Evolutionary conservation across 805 yeast genomes (phyloP), one percentile per base, ranked within the genome.

Genomic region (Torulaspora maleeae): DNA sequence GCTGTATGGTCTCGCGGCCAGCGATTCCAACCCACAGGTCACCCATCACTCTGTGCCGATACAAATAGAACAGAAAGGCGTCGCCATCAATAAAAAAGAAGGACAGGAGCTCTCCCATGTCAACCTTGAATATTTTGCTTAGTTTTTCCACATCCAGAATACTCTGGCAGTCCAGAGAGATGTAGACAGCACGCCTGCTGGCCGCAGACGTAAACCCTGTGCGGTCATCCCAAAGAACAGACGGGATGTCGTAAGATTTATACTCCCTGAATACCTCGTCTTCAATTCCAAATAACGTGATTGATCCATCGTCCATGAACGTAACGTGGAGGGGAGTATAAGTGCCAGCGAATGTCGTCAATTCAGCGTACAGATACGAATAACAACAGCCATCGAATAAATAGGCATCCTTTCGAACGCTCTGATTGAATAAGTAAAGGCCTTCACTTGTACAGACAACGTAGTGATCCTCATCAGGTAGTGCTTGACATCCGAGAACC

Each of bases 401-500:
- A 35, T 20, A 17, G n/a, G 24, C 24, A 10, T 12, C 13, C 22
- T 28, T 15, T 11, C 38, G 15, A 34, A 15, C 17, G 11, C 24
- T 20, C 12, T 17, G 20, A 6, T 42, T 17, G 12, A 34, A 42
- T n/a, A 44, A 15, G 28, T 44, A 38, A 8, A 41, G 20, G 11
- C 30, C 48, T 4, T 36, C 33, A 29, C 29, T 38, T 20, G 40
- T 37, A 43, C 51, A 48, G 27, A 48, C 19, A 19, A 41, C 42
- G 20, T 42, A 38, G 5, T 27, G 24, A 4, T 33, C n/a, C 5
- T 30, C 29, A 17, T 28, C 35, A 25, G 25, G 24, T 27, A 48
- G 22, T 19, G 13, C 17, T 9, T 42, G 38, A 34, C 36, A 33
- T 20, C 47, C 48, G 9, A 44, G 17, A 15, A 48, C 15, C 25